These are phyloP conservation scores for Candida tibetensis DNA, from an alignment of 805 yeast species.

Conservation along the genomic window DNA sequence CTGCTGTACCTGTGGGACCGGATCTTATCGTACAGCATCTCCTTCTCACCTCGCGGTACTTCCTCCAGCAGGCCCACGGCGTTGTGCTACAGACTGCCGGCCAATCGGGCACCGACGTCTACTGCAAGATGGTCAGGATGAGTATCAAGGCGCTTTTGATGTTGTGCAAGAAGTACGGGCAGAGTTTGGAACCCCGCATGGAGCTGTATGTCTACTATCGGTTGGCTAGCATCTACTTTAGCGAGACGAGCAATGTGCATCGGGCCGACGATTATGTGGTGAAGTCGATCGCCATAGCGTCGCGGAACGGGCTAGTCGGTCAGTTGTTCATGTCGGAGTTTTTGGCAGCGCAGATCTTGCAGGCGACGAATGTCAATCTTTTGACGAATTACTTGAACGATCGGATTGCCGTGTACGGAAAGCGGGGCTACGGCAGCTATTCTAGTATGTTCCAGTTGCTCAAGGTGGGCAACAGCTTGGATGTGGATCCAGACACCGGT, in stretches of 20 bases:
- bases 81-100: conserved; percentile 15
- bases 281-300: conserved; percentile 28
- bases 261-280: conserved; percentile 40
- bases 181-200: conserved; percentile 24
- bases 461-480: conserved; percentile 29
- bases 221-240: conserved; percentile 35
- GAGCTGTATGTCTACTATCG: conserved; percentile 34
- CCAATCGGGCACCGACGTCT: conserved; percentile 17
- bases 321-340: conserved; percentile 32
- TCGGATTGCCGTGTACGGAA: conserved; percentile 17
- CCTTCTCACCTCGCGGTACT: conserved; percentile 17
- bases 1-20: too few relatives aligned
- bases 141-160: conserved; percentile 37
- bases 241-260: conserved; percentile 41
- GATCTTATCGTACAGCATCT: conserved; percentile 1
- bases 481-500: conserved; percentile 24
- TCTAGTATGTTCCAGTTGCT: conserved; percentile 29
- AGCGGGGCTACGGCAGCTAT: conserved; percentile 13
- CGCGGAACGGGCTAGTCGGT: conserved; percentile 23
- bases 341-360: conserved; percentile 37
- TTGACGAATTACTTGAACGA: conserved; percentile 30
- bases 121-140: conserved; percentile 30
- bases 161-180: conserved; percentile 24
- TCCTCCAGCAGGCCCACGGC: conserved; percentile 23
- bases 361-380: conserved; percentile 20